Evolutionary conservation across 2,329 filamentous ascomycete genomes (phyloP).

Genomic region (Pleurostoma richardsiae): DNA sequence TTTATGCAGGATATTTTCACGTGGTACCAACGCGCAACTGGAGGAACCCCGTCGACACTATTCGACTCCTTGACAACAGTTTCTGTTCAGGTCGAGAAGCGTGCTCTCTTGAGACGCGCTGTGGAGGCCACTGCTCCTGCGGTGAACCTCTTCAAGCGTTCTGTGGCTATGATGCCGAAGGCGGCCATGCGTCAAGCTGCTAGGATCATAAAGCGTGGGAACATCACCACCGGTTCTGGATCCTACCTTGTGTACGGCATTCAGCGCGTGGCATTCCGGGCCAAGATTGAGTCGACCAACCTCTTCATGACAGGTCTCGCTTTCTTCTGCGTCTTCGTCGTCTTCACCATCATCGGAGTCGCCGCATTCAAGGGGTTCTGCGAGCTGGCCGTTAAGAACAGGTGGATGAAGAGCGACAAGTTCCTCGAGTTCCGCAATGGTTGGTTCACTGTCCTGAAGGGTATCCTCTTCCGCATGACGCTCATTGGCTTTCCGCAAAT

Average conservation of each 20-base stretch:
- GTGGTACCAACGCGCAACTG: constrained; percentile 94
- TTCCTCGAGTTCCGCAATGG: constrained; percentile 93
- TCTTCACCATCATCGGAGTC: constrained; percentile 68
- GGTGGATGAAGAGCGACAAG: constrained; percentile 77
- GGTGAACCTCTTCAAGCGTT: constrained; percentile 47
- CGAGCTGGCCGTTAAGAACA: constrained; percentile 68
- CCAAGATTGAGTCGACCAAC: constrained; percentile 82
- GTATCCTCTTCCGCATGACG: constrained; percentile 85
- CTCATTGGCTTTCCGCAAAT: constrained; percentile 91
- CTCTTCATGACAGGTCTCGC: constrained; percentile 87
- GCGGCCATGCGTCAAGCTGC: constrained; percentile 23
- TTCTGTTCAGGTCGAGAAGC: constrained; percentile 79
- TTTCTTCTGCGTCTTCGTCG: constrained; percentile 83
- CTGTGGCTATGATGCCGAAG: constrained; percentile 45
- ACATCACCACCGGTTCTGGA: constrained; percentile 48
- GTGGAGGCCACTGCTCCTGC: constrained; percentile 25
- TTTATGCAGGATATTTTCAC: constrained; percentile 87
- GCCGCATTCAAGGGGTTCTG: constrained; percentile 75
- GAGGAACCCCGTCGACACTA: constrained; percentile 75
- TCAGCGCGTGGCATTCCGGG: constrained; percentile 81
- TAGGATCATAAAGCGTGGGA: constrained; percentile 46
- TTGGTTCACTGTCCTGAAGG: constrained; percentile 89
- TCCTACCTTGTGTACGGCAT: constrained; percentile 71
- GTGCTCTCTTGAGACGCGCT: constrained; percentile 19
- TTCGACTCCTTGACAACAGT: constrained; percentile 68